phyloP scores from a whole-genome alignment of 495 filamentous ascomycete genomes.

The Trichoderma gamsii region DNA sequence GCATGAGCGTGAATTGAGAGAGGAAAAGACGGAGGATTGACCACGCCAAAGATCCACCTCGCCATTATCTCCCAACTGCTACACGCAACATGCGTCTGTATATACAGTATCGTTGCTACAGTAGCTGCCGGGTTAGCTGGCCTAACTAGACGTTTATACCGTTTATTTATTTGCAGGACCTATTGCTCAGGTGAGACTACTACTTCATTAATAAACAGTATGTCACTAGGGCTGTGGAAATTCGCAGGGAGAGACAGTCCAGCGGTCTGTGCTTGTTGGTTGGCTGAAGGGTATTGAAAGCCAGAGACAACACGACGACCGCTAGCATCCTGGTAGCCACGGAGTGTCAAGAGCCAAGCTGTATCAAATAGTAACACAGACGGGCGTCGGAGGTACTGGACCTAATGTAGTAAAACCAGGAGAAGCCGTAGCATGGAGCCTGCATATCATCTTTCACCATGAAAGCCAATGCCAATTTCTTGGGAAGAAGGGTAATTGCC shows the following conservation, averaged over 20 bases:
- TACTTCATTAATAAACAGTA: not conserved
- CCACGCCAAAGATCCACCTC: not conserved
- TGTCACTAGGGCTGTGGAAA: conserved; percentile 10
- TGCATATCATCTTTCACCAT: not conserved
- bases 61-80: not conserved
- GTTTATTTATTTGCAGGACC: not conserved
- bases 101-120: not conserved
- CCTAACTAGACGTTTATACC: not conserved
- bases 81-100: not conserved
- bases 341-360: not conserved
- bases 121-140: not conserved
- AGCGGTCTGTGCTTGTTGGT: not conserved
- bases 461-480: not conserved
- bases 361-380: not conserved
- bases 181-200: not conserved
- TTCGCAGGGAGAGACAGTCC: conserved; percentile 6
- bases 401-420: no score
- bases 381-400: not conserved
- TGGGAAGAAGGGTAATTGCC: no score
- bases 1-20: not conserved
- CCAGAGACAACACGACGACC: not conserved
- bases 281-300: not conserved
- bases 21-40: not conserved
- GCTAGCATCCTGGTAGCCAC: not conserved
- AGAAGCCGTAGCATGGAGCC: no score